Conservation (phyloP, 78 protist species). For the Polysphondylium violaceum region DNA sequence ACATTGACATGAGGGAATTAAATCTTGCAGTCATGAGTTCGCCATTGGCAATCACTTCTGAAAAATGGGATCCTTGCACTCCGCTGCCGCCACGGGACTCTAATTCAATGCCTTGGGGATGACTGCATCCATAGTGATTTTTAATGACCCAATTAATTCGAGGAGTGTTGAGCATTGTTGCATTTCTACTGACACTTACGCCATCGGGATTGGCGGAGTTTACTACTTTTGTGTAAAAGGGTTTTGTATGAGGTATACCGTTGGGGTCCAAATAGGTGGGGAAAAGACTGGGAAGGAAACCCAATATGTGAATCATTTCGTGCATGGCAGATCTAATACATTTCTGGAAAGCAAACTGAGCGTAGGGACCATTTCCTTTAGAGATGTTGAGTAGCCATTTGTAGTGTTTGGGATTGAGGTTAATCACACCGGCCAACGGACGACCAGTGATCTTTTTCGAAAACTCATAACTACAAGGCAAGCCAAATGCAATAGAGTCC, state of each 20-base stretch:
- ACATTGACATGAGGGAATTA: background rate
- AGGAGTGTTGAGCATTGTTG: background rate
- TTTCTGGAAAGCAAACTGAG: background rate
- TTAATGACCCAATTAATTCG: background rate
- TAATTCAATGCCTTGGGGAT: background rate
- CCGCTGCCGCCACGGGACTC: background rate
- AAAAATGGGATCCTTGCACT: conserved; percentile 13
- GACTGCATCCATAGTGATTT: background rate
- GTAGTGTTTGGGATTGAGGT: conserved; percentile 1
- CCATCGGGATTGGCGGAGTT: background rate
- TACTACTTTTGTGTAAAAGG: background rate
- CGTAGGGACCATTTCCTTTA: background rate
- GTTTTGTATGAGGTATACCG: background rate
- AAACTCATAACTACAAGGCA: conserved; percentile 35
- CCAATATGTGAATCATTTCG: conserved; percentile 26
- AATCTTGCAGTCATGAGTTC: conserved; percentile 1
- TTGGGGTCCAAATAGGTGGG: background rate
- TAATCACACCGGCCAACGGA: conserved; percentile 26
- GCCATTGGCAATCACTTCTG: background rate
- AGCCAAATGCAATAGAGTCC: conserved; percentile 35
- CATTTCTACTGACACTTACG: background rate
- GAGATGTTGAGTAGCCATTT: background rate
- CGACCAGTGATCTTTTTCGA: background rate
- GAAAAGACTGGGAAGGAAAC: conserved; percentile 10
- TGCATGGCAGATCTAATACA: conserved; percentile 3